Conservation (phyloP, 2,329 filamentous ascomycete species). For the Penicillium sclerotiorum region DNA sequence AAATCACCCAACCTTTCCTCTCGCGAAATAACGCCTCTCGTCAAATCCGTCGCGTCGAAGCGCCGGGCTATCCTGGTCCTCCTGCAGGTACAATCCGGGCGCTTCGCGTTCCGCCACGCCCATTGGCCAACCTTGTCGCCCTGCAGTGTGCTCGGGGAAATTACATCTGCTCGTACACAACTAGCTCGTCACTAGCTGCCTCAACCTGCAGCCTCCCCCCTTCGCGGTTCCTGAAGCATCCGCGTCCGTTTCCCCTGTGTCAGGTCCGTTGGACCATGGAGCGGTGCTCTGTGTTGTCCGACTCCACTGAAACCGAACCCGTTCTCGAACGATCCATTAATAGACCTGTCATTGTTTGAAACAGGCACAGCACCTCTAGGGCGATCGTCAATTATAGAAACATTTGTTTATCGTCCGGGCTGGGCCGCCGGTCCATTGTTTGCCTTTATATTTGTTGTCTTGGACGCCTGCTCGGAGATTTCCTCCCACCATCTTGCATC, state of each 20-base stretch:
- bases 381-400: conserved; percentile 26
- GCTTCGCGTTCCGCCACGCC: conserved; percentile 18
- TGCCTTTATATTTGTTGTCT: conserved; percentile 12
- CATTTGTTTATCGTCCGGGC: conserved; percentile 17
- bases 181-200: not conserved
- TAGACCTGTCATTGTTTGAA: conserved; percentile 28
- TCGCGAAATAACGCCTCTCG: not conserved
- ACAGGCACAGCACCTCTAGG: conserved; percentile 18
- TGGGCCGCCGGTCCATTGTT: conserved; percentile 9
- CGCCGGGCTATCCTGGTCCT: conserved; percentile 17
- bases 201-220: not conserved
- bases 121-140: conserved; percentile 24
- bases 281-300: conserved; percentile 10
- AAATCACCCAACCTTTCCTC: not conserved
- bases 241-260: conserved; percentile 9
- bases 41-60: conserved; percentile 10
- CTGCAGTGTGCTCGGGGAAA: conserved; percentile 19
- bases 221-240: conserved; percentile 26
- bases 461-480: conserved; percentile 3
- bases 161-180: conserved; percentile 1
- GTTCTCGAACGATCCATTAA: conserved; percentile 19
- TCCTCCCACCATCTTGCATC: conserved; percentile 3
- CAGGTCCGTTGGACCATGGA: conserved; percentile 14
- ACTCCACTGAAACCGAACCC: conserved; percentile 28
- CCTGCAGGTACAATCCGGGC: conserved; percentile 21